These are phyloP conservation scores for Suillus lakei DNA, from an alignment of 768 basidiomycete species.

Conservation along the genomic window DNA sequence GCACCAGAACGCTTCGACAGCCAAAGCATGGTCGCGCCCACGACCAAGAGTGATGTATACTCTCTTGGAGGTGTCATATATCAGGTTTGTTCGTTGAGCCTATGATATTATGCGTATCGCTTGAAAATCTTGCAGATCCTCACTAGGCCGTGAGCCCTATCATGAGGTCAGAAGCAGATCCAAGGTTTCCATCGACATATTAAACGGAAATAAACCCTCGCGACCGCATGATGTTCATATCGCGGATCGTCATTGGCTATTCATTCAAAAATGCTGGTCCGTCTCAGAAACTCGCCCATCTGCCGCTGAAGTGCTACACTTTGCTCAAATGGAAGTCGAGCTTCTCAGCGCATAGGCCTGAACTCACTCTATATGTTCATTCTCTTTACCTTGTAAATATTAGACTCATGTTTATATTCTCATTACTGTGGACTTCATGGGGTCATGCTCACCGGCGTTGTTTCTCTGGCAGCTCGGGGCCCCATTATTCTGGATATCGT, in stretches of 20 bases:
- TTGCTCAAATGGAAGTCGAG: neutral
- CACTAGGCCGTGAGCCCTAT: constrained; percentile 10
- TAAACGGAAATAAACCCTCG: neutral
- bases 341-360: neutral
- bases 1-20: constrained; percentile 10
- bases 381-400: neutral
- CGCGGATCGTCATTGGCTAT: constrained; percentile 2
- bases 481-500: constrained; percentile 4
- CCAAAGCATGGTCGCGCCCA: neutral
- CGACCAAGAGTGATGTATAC: constrained; percentile 6
- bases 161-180: neutral
- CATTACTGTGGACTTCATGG: neutral
- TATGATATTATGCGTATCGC: neutral
- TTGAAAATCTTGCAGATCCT: constrained; percentile 6
- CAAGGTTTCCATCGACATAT: neutral
- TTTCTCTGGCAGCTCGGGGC: neutral
- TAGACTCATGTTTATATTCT: neutral
- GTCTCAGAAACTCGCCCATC: neutral
- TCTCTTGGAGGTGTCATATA: constrained; percentile 8
- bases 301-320: neutral
- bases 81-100: constrained; percentile 10
- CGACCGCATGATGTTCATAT: constrained; percentile 1
- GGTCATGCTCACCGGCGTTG: neutral
- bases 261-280: constrained; percentile 15
- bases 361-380: neutral